These are phyloP conservation scores for Boletus rubescentipes DNA, from an alignment of 768 basidiomycete genomes.

Conservation along the genomic window DNA sequence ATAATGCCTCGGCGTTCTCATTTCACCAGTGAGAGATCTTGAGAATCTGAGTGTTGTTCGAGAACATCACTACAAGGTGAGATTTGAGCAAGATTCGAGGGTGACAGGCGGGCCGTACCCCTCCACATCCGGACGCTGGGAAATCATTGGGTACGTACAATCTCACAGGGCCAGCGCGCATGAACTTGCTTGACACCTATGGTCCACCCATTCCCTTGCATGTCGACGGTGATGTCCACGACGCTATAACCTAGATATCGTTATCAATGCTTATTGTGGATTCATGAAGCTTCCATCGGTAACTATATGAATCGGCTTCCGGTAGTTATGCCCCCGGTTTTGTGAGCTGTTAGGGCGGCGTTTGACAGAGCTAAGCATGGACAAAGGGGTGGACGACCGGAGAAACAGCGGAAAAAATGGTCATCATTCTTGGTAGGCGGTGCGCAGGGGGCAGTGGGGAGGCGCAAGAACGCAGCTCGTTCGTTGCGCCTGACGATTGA, in stretches of 20 bases:
- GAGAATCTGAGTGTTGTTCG: background rate
- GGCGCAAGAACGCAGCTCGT: background rate
- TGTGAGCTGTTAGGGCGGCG: background rate
- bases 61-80: background rate
- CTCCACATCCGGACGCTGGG: background rate
- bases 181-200: background rate
- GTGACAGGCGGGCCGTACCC: too few relatives aligned
- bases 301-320: background rate
- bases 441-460: too few relatives aligned
- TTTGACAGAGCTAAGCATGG: background rate
- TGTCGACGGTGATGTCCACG: too few relatives aligned
- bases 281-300: background rate
- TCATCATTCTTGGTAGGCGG: background rate
- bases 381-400: background rate
- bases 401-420: background rate
- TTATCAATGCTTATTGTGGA: background rate
- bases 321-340: conserved; percentile 1
- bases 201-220: background rate
- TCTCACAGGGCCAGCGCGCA: background rate
- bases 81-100: background rate
- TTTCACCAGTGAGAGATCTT: background rate
- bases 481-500: background rate
- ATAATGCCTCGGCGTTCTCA: background rate
- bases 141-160: background rate
- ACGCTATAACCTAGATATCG: background rate